phyloP scores from a whole-genome alignment of 108 stramenopile genomes.

The Pseudonitzschia pungens region DNA sequence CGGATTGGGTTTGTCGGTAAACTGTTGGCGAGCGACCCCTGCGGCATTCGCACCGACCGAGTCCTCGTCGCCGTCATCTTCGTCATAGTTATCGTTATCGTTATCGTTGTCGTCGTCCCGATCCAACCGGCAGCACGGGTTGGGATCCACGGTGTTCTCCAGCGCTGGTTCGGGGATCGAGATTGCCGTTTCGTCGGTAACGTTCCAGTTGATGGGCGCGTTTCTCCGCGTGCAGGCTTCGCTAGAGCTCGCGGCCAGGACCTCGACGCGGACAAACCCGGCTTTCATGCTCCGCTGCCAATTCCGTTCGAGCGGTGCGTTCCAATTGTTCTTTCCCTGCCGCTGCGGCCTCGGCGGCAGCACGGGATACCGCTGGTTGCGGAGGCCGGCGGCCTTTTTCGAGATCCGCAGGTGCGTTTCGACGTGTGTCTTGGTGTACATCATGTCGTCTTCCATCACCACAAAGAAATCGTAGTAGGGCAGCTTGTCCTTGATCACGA shows the following conservation, averaged over 20 bases:
- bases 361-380: too few species aligned
- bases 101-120: too few species aligned
- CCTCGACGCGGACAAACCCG: constrained; percentile 69
- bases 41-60: too few species aligned
- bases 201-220: constrained; percentile 28
- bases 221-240: constrained; percentile 30
- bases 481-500: constrained; percentile 73
- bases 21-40: constrained; percentile 3
- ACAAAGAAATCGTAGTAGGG: constrained; percentile 70
- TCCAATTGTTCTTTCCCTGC: constrained; percentile 35
- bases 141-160: constrained; percentile 30
- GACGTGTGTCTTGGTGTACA: constrained; percentile 61
- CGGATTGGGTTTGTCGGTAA: constrained; percentile 43
- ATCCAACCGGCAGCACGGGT: background rate
- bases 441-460: constrained; percentile 78
- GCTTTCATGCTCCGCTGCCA: constrained; percentile 52
- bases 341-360: too few species aligned
- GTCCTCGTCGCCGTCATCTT: too few species aligned
- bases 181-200: constrained; percentile 20
- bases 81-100: too few species aligned
- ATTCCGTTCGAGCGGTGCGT: constrained; percentile 44
- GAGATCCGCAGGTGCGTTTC: constrained; percentile 63
- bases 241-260: constrained; percentile 37
- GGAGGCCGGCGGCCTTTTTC: constrained; percentile 42
- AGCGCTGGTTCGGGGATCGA: constrained; percentile 64